Evolutionary conservation across 2,329 filamentous ascomycete genomes (phyloP).

Genomic region (Trichocomaceae sp.): DNA sequence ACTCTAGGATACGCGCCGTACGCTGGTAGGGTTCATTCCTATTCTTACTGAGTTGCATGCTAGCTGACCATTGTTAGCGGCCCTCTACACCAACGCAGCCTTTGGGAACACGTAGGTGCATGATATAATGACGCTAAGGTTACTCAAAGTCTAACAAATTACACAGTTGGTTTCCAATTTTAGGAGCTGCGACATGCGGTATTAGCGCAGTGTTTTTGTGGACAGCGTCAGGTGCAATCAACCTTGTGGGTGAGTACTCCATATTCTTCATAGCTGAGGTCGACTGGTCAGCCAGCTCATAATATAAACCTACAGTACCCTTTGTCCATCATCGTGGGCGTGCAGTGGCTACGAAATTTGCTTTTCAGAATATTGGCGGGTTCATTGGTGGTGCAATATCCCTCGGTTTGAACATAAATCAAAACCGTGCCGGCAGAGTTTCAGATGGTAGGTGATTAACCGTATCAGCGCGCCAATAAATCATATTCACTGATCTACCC

Average conservation of each 20-base stretch:
- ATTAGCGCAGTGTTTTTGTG: conserved; percentile 1
- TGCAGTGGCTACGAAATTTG: conserved; percentile 3
- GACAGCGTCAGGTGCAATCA: conserved; percentile 5
- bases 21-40: conserved; percentile 4
- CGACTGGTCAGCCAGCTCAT: too few relatives aligned
- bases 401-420: background rate
- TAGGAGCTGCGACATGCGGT: background rate
- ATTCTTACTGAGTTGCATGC: too few relatives aligned
- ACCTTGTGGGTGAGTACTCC: too few relatives aligned
- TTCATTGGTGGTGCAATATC: background rate
- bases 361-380: background rate
- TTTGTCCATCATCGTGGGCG: background rate
- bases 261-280: too few relatives aligned
- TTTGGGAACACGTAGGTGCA: background rate
- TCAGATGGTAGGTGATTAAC: conserved; percentile 3
- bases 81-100: conserved; percentile 3
- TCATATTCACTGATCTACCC: too few relatives aligned
- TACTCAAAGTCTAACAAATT: background rate
- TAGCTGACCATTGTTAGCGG: background rate
- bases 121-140: too few relatives aligned
- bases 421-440: background rate
- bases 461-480: background rate
- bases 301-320: too few relatives aligned
- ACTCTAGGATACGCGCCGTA: conserved; percentile 6
- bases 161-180: conserved; percentile 3